Evolutionary conservation across 768 basidiomycete species (phyloP), one percentile per base, ranked within the genome.

Genomic region (Lactarius indigo): DNA sequence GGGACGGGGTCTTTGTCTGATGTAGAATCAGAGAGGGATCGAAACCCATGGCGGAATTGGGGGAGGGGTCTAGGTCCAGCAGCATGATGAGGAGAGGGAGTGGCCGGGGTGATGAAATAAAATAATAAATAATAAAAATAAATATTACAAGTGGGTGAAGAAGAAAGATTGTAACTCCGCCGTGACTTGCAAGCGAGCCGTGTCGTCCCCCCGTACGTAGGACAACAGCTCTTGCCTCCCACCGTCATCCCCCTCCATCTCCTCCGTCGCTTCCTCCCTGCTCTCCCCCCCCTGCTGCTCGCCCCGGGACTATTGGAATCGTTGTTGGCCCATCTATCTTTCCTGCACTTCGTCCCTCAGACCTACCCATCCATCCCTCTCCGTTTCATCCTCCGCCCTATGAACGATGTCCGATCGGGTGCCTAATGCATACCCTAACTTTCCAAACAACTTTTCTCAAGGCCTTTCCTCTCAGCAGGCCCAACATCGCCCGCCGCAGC

Each of bases 201-300:
- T 70, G 69, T 65, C 68, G 64, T 60, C 62, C 66, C 61, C 65
- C 61, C 59, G 44, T 60, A 64, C 59, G 47, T 50, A 50, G 62
- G 68, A 65, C 70, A 69, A 64, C 64, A 68, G 68, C 67, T 69
- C 64, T 69, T 70, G 58, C 70, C 70, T 70, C 70, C 70, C 70
- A 70, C 70, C 70, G 66, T 64, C 70, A 70, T 70, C 68, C 68
- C 68, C 68, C 70, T 61, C 70, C 63, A 69, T 64, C 63, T 20
- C 63, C 37, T 69, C 61, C 61, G 57, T 47, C 62, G 68, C 31
- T 61, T 63, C 68, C 68, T 65, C 52, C 64, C 23, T 23, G 23
- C 13, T 13, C 28, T 61, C 6, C 60, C 60, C 68, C 41, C 35
- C 69, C 67, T 62, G 64, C n/a, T 57, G 56, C 57, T 55, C 35